phyloP scores from a whole-genome alignment of 768 basidiomycete species.

The Calvatia gigantea region DNA sequence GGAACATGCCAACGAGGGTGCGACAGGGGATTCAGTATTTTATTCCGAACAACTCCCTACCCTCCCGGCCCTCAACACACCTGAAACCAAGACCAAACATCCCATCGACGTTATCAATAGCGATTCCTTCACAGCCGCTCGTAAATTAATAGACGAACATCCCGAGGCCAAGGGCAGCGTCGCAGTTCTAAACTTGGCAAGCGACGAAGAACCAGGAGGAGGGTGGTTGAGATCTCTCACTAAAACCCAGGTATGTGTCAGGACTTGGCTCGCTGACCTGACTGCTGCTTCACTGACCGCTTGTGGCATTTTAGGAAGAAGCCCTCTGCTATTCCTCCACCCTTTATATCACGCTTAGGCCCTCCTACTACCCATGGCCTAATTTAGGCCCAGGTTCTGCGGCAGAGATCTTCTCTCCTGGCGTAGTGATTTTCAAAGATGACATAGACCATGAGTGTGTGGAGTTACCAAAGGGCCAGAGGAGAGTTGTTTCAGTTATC shows the following conservation, averaged over 20 bases:
- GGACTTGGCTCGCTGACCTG: background rate
- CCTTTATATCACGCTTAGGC: conserved; percentile 37
- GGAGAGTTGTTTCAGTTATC: conserved; percentile 38
- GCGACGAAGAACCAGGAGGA: conserved; percentile 28
- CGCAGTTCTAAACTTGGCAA: conserved; percentile 38
- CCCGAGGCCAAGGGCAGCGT: conserved; percentile 23
- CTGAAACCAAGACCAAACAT: conserved; percentile 9
- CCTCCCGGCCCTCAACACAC: conserved; percentile 16
- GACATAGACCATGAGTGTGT: conserved; percentile 40
- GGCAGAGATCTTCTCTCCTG: conserved; percentile 40
- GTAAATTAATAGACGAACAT: conserved; percentile 25
- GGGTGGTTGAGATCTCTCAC: conserved; percentile 27
- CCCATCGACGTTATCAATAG: conserved; percentile 27
- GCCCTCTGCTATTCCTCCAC: conserved; percentile 47
- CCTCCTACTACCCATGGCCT: conserved; percentile 42
- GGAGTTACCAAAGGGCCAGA: conserved; percentile 27
- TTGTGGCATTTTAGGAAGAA: conserved; percentile 32
- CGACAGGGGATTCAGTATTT: conserved; percentile 27
- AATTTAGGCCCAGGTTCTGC: conserved; percentile 38
- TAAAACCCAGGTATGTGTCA: conserved; percentile 28
- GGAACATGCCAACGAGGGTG: conserved; percentile 26
- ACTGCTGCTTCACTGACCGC: background rate
- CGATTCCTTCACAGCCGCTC: conserved; percentile 35
- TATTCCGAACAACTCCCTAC: conserved; percentile 22
- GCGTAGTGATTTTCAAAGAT: conserved; percentile 44